phyloP scores from a whole-genome alignment of 495 filamentous ascomycete species.

The Hypoxylon crocopeplum region DNA sequence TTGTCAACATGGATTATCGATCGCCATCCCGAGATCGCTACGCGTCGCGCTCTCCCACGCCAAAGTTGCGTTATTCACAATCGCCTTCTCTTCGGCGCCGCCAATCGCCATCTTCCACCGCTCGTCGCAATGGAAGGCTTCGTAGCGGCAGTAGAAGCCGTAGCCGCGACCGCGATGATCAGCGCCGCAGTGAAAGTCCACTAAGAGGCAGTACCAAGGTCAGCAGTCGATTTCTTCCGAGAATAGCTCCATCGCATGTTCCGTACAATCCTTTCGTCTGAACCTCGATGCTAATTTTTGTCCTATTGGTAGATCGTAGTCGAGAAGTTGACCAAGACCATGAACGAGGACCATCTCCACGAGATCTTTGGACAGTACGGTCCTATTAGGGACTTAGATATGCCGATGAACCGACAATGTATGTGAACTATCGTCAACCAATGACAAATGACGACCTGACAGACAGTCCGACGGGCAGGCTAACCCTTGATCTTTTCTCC shows the following conservation, averaged over 20 bases:
- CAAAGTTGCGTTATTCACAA: constrained; percentile 41
- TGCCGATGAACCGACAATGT: constrained; percentile 90
- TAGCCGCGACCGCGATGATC: constrained; percentile 40
- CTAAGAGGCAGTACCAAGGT: constrained; percentile 47
- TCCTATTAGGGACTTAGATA: constrained; percentile 80
- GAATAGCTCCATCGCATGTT: neutral
- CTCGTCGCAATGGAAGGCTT: constrained; percentile 42
- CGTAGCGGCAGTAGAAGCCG: constrained; percentile 36
- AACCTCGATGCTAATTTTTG: constrained; percentile 18
- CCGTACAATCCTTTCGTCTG: neutral
- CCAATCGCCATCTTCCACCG: constrained; percentile 31
- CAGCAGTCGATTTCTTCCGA: constrained; percentile 23
- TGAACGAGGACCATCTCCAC: constrained; percentile 82
- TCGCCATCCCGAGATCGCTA: constrained; percentile 39
- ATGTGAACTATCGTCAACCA: constrained; percentile 40
- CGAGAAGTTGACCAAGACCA: constrained; percentile 95
- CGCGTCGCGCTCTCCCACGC: constrained; percentile 40
- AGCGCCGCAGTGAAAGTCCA: constrained; percentile 46
- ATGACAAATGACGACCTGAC: too few species aligned
- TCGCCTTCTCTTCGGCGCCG: constrained; percentile 43
- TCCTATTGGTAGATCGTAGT: constrained; percentile 77
- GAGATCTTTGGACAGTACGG: constrained; percentile 95
- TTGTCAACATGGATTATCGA: constrained; percentile 45
- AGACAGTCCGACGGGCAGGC: too few species aligned
- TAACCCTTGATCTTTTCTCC: neutral